Conservation (phyloP, 1,284 basidiomycete species). For the Phellopilus nigrolimitatus region DNA sequence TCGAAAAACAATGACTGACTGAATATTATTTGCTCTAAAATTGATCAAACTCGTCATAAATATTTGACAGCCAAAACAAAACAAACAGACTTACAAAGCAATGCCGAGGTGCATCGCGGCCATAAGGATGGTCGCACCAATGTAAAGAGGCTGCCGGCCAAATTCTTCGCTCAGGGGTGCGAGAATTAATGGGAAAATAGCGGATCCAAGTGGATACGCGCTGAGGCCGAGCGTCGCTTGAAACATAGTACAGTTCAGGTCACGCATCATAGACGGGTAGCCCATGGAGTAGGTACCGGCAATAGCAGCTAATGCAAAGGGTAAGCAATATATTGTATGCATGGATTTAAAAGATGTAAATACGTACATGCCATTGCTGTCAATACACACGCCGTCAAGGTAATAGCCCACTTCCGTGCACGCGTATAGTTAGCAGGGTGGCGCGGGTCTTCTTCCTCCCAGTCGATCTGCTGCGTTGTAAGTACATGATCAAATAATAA, state of each 20-base stretch:
- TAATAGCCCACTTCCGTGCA: constrained; percentile 55
- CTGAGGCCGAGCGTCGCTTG: constrained; percentile 58
- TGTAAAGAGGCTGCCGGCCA: constrained; percentile 66
- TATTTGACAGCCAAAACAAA: neutral
- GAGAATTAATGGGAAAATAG: constrained; percentile 61
- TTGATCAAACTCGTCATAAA: neutral
- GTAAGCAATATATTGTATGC: neutral
- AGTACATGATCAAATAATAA: neutral
- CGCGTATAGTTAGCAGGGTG: constrained; percentile 52
- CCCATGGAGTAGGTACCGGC: constrained; percentile 55
- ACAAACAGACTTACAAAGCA: constrained; percentile 47
- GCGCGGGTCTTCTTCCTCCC: constrained; percentile 43
- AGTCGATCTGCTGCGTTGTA: constrained; percentile 46
- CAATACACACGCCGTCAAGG: constrained; percentile 51
- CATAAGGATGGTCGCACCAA: constrained; percentile 52
- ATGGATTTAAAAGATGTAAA: constrained; percentile 24
- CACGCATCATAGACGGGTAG: constrained; percentile 57
- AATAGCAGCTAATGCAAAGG: constrained; percentile 38
- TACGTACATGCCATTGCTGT: constrained; percentile 47
- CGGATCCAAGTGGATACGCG: constrained; percentile 66
- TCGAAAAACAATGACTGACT: constrained; percentile 62
- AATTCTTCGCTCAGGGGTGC: constrained; percentile 78
- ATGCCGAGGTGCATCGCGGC: constrained; percentile 59
- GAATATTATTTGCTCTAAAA: constrained; percentile 57
- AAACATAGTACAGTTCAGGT: constrained; percentile 54